Evolutionary conservation across 2,329 filamentous ascomycete genomes (phyloP), one percentile per base, ranked within the genome.

Genomic region (Colletotrichum eremochloae): DNA sequence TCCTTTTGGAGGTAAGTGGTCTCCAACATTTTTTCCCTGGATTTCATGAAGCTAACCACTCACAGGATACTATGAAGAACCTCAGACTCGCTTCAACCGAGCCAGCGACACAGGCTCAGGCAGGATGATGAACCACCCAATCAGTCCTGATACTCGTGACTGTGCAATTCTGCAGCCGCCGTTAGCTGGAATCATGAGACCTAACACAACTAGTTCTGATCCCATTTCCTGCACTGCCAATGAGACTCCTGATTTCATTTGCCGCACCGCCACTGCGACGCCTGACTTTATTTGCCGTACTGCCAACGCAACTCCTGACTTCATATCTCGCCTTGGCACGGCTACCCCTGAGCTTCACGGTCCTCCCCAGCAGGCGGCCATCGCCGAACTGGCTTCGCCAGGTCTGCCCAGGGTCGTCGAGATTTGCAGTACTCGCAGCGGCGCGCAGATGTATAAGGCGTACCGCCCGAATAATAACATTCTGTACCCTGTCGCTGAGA

Each of bases 1-100:
- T 1, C 80, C 82, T 14, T 86, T 85, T 78, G 83, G 84, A 80
- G 84, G 85, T 86, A 76, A 76, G 79, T 72, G 48, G 63, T 18
- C 56, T 7, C 15, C 38, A 48, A 57, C 4, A 18, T 20, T 24
- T 29, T 24, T 11, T 11, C 0, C 8, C 4, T 24, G n/a, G 18
- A 40, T 24, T 29, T 40, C 20, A 33, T 31, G 20, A 31, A 38
- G 24, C 71, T 74, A 24, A 74, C 31, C 12, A 53, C 60, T 46
- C n/a, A 42, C 44, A 75, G 73, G 61, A 31, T 67, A 55, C 42
- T 74, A 73, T 24, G 73, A 74, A 42, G 72, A 71, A 52, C 71
- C 73, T 5, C 64, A 73, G 29, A 67, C 64, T 53, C 74, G 66
- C 24, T 75, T 69, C 58, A 72, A 71, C 53, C 72, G 74, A 31